These are phyloP conservation scores for Phytophthora rubi DNA, from an alignment of 352 stramenopile genomes.

Conservation along the genomic window DNA sequence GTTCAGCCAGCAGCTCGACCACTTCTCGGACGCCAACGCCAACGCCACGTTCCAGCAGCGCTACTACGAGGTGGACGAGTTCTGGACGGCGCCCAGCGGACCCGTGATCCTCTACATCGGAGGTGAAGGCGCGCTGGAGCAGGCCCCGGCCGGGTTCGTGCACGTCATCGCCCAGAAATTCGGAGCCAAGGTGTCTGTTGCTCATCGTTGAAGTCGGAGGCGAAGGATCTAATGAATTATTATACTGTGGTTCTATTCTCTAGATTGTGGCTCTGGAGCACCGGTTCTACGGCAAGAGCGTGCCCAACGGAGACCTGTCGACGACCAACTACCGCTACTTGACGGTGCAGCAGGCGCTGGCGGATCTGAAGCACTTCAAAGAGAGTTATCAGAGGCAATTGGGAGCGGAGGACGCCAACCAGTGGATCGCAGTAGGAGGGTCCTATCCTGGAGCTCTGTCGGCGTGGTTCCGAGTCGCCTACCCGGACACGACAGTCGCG, in stretches of 20 bases:
- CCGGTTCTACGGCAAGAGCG: slow-evolving; percentile 87
- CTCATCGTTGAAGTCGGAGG: too few species aligned
- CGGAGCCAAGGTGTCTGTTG: slow-evolving; percentile 61
- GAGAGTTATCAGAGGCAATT: slow-evolving; percentile 65
- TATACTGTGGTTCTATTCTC: not conserved
- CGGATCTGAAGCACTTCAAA: slow-evolving; percentile 86
- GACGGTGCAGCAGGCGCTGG: slow-evolving; percentile 86
- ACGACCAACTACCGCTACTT: slow-evolving; percentile 79
- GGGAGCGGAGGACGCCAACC: slow-evolving; percentile 33
- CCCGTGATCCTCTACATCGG: slow-evolving; percentile 89
- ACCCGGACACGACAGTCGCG: slow-evolving; percentile 79
- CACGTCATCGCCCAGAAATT: slow-evolving; percentile 78
- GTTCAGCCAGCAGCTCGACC: slow-evolving; percentile 77
- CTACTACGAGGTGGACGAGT: slow-evolving; percentile 77
- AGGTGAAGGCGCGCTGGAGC: slow-evolving; percentile 73
- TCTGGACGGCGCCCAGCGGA: slow-evolving; percentile 53
- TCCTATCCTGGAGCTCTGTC: slow-evolving; percentile 86
- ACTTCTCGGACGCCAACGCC: slow-evolving; percentile 45
- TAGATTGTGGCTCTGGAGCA: slow-evolving; percentile 87
- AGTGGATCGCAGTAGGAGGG: slow-evolving; percentile 82
- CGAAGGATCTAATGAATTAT: too few species aligned
- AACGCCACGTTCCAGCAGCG: slow-evolving; percentile 72
- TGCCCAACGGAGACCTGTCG: slow-evolving; percentile 78
- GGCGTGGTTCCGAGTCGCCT: slow-evolving; percentile 83
- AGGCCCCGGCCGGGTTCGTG: slow-evolving; percentile 69